Evolutionary conservation across 495 filamentous ascomycete species (phyloP), one percentile per base, ranked within the genome.

Genomic region (Sordaria brevicollis): DNA sequence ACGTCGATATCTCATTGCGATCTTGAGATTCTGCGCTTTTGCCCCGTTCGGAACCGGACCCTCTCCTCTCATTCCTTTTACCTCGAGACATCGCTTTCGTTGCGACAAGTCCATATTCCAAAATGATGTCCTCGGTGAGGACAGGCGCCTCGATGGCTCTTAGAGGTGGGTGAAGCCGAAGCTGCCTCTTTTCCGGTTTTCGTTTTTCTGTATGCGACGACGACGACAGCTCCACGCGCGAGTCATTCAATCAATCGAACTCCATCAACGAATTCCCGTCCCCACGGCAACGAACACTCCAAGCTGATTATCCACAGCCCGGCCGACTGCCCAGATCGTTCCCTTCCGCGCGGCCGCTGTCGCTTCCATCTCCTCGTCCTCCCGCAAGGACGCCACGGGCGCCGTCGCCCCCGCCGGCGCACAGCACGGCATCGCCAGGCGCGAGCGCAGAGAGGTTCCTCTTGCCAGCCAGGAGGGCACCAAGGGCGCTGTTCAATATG

Each of bases 401-500:
- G 74, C 73, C 11, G 71, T 77, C 39, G 76, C 81, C 74, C 80
- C 79, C 29, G 82, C 83, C 71, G 71, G 76, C 71, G 76, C 74
- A 65, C 49, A 57, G 21, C 75, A 81, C 68, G 80, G 78, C 43
- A 68, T 82, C 67, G 80, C 78, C 71, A 80, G 73, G 72, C 81
- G 80, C 70, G 73, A 76, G 70, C 79, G 83, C 43, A 83, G 84
- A 76, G 93, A 97, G 83, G 93, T 98, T 35, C 92, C 89, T 73
- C 83, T 99, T 70, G 87, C 93, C 43, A 95, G 91, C 75, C 92
- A 98, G 85, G 93, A 96, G 83, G 90, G 89, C 72, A 96, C 92
- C 82, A 93, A 97, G 85, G 93, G 94, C 77, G 91, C 88, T 54
- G 89, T 97, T 85, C 94, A 99, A 91, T 98, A 96, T 85, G 94